Evolutionary conservation across 257 asterid genomes (phyloP).

Genomic region (Catharanthus roseus): DNA sequence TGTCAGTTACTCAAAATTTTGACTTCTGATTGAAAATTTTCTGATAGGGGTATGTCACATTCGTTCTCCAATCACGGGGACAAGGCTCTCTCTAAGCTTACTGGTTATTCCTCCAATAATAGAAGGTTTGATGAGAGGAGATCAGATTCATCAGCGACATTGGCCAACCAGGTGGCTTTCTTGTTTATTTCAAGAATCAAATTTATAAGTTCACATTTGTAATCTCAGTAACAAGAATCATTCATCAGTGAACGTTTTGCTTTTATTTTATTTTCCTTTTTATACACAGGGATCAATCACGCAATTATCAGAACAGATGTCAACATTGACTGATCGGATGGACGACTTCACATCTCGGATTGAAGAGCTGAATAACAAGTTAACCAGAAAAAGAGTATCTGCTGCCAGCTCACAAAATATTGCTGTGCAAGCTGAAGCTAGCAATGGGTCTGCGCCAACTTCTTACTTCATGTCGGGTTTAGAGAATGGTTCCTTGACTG

Average conservation of each 20-base stretch:
- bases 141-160: slow-evolving; percentile 36
- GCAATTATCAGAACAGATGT: slow-evolving; percentile 85
- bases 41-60: slow-evolving; percentile 74
- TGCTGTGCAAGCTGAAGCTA: slow-evolving; percentile 47
- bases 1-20: not conserved
- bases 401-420: slow-evolving; percentile 55
- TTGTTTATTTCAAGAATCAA: not conserved
- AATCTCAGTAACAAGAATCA: not conserved
- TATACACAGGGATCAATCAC: slow-evolving; percentile 49
- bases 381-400: slow-evolving; percentile 42
- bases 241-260: no score
- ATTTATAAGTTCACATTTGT: not conserved
- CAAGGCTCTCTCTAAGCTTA: slow-evolving; percentile 40
- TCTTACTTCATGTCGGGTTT: slow-evolving; percentile 78
- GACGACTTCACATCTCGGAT: slow-evolving; percentile 75
- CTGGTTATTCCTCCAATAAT: slow-evolving; percentile 19
- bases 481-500: slow-evolving; percentile 79
- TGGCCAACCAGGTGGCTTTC: slow-evolving; percentile 44
- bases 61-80: slow-evolving; percentile 74
- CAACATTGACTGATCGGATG: slow-evolving; percentile 76
- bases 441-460: slow-evolving; percentile 80
- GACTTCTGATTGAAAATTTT: slow-evolving; percentile 8
- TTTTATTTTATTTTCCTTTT: slow-evolving; percentile 1
- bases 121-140: slow-evolving; percentile 49
- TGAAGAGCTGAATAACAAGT: slow-evolving; percentile 72